Percentiles rank a stretch among this genome's conserved stretches.
Conservation (phyloP, 345 rosid genomes). For the Populus davidiana region DNA sequence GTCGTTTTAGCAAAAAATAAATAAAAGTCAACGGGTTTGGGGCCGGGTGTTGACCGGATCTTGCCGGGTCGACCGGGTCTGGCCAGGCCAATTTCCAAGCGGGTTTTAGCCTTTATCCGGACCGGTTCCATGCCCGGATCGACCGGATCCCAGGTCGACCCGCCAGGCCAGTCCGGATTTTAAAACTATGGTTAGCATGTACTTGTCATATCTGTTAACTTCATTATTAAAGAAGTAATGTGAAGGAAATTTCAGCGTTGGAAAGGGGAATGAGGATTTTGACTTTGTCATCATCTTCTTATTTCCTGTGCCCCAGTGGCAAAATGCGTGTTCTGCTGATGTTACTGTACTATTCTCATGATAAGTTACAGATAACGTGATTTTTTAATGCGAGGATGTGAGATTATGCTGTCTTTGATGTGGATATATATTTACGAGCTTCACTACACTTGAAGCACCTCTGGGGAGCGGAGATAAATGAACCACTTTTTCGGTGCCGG, state of each 20-base stretch:
- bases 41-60: no score
- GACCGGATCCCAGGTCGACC: no score
- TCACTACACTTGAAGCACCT: background rate
- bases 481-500: background rate
- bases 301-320: background rate
- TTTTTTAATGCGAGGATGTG: no score
- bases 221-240: background rate
- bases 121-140: no score
- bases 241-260: background rate
- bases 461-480: no score
- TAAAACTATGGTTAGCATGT: slow-evolving; percentile 25
- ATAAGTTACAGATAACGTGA: no score
- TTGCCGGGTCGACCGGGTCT: no score
- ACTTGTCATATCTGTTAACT: background rate
- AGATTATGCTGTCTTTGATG: background rate
- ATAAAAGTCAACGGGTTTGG: no score
- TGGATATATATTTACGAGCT: background rate
- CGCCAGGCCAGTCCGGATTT: no score
- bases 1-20: no score
- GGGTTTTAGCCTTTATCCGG: no score
- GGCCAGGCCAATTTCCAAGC: no score
- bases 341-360: background rate
- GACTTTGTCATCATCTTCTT: background rate
- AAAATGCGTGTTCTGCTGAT: background rate
- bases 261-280: background rate